phyloP scores from a whole-genome alignment of 108 stramenopile species.

The Halocafeteria seosinensis region DNA sequence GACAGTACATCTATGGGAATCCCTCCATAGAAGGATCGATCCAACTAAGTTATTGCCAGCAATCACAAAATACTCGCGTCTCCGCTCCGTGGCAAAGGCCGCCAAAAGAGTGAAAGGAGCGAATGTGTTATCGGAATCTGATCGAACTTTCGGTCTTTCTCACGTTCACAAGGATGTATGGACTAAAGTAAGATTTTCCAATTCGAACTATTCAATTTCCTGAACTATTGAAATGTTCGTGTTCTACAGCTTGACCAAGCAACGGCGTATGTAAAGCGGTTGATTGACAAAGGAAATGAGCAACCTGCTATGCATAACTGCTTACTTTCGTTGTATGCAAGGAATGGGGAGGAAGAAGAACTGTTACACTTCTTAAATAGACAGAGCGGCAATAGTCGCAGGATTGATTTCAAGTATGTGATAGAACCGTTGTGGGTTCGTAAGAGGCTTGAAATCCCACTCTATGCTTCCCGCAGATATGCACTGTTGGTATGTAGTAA shows the following conservation, averaged over 20 bases:
- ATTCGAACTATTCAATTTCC: no score
- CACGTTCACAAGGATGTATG: no score
- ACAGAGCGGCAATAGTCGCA: background rate
- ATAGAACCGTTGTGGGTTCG: no score
- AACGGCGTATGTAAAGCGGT: background rate
- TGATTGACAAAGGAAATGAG: background rate
- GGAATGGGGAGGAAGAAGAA: background rate
- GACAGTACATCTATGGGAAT: background rate
- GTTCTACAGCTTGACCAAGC: background rate
- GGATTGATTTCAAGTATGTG: background rate
- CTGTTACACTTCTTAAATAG: background rate
- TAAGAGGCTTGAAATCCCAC: no score
- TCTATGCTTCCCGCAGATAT: no score
- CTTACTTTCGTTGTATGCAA: background rate
- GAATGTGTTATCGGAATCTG: background rate
- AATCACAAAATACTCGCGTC: background rate
- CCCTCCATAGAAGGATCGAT: no score
- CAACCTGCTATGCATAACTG: background rate
- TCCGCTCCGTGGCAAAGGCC: background rate
- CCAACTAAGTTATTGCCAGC: background rate
- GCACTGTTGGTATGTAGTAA: background rate
- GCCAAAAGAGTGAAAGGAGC: background rate
- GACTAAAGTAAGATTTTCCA: no score
- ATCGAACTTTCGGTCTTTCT: background rate
- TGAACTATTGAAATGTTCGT: no score